Evolutionary conservation across 2,329 filamentous ascomycete genomes (phyloP), one percentile per base, ranked within the genome.

Genomic region (Diplodia sapinea): DNA sequence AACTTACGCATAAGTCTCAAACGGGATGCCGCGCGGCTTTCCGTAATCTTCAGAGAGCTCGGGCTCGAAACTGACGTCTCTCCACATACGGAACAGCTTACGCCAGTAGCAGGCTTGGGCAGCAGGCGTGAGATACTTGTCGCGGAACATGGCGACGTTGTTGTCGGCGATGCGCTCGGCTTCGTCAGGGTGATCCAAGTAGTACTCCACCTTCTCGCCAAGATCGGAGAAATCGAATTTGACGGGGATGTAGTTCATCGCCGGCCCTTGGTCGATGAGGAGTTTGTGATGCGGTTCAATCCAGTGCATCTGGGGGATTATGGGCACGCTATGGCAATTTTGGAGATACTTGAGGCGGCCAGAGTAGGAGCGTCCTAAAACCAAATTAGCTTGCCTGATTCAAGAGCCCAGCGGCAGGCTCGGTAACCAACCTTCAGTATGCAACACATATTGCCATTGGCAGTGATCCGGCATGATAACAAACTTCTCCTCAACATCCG

Each of bases 51-150:
- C 56, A 15, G 55, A 73, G 2, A 69, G 66, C 38, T 71, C 63
- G 12, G 71, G 72, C 49, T 68, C 68, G 50, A 72, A 73, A 49
- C 79, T 80, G 49, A 80, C 80, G 13, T 69, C 69, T 38, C 69
- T 72, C 77, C 79, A 81, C 2, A 70, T 73, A 31, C 74, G 71
- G 33, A 85, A 76, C 68, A 85, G 71, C 55, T 81, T 77, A 12
- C 85, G 78, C 85, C 85, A 87, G 70, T 87, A 87, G 69, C 84
- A 87, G 2, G 82, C 80, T 73, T 86, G 83, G 1, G 85, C 84
- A 3, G 84, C 83, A 1, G 84, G 83, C 1, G 84, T 86, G 36
- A 86, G 74, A 71, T 86, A 86, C 3, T 82, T 75, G 70, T 86
- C 83, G 2, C 84, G 79, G 71, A 86, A 86, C 17, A 79, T 81